Base-by-base conservation (phyloP, 192 early-diverging fungal species). In the Podila epigama region DNA sequence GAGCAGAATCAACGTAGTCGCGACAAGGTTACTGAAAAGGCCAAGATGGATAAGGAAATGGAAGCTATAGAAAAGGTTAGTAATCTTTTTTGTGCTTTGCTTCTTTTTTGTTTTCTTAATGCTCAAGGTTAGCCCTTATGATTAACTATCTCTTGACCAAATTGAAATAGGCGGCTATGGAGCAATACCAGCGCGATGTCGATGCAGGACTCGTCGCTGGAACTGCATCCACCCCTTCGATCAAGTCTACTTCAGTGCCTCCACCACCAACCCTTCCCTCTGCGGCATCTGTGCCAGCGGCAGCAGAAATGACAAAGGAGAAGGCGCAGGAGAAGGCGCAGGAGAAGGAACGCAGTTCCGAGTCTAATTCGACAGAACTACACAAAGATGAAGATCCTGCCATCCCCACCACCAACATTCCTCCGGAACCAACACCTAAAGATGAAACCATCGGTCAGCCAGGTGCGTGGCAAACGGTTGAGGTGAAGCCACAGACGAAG, bases 61-160 rank as follows among this genome's bases (percentile, higher is more conserved):
- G 85, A 93, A 39, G 87, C 81, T 36, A 93, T 94, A 57, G 91
- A 92, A 50, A 78, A 63, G 56, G 90, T 78, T 65, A 3, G n/a
- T 8, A 1, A 25, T 5, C 33, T 34, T 12, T 13, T 63, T 48
- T 29, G 0, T n/a, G 11, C 27, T 44, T 25, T 28, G 15, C 28
- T 4, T 12, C 56, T 34, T 56, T 41, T 31, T 36, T 29, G 9
- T 36, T n/a, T 44, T 16, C 16, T 20, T 60, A 3, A n/a, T n/a
- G n/a, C n/a, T n/a, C n/a, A n/a, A n/a, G n/a, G n/a, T 3, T 44
- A 15, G 15, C 16, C 20, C 25, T 48, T 7, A 15, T 25, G 7
- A 48, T 22, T 1, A 9, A 48, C 5, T 18, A 48, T 22, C 5
- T 2, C 25, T 4, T 39, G 6, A 1, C n/a, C 28, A 1, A 8